Evolutionary conservation across 2,329 filamentous ascomycete species (phyloP), one percentile per base, ranked within the genome.

Genomic region (Colletotrichum sidae): DNA sequence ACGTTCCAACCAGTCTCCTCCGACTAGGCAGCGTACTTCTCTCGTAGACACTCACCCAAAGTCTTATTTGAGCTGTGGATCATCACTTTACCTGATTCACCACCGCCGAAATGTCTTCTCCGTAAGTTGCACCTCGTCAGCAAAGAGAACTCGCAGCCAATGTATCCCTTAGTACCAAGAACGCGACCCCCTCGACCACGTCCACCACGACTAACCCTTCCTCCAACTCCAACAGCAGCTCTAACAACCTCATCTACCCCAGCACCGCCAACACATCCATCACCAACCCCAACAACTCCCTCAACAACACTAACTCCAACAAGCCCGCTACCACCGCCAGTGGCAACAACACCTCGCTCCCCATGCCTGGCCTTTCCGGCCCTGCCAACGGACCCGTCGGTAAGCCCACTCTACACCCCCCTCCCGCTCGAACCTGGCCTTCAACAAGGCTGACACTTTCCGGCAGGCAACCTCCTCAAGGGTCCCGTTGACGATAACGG

Each of bases 401-500:
- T 46, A 17, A 25, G 44, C n/a, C 3, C 6, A 25, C 3, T 25
- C 25, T 25, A 25, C 25, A 25, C 7, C 44, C n/a, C n/a, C n/a
- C 6, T 35, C 4, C 44, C 13, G 44, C n/a, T 17, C 1, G 9
- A n/a, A 15, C 15, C 41, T 17, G 17, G 17, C 17, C 17, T 17
- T 17, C 25, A 25, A 25, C 11, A 4, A n/a, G 11, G 5, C 12
- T 44, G 39, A 35, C 11, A 34, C 34, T 15, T 47, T 9, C n/a
- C 4, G 8, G 25, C 55, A 85, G 84, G 84, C 59, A 79, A 82
- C 69, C 81, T 89, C 39, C 82, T 89, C 67, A 84, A 83, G 74
- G 86, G 86, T 10, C 81, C 86, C 12, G 82, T 83, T 38, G 85
- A 88, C 67, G 83, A 85, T 37, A 77, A 88, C 58, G 86, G 87